Percentiles rank a stretch among this genome's conserved stretches.
Conservation (phyloP, 2,329 filamentous ascomycete genomes). For the Apiospora malaysiana region DNA sequence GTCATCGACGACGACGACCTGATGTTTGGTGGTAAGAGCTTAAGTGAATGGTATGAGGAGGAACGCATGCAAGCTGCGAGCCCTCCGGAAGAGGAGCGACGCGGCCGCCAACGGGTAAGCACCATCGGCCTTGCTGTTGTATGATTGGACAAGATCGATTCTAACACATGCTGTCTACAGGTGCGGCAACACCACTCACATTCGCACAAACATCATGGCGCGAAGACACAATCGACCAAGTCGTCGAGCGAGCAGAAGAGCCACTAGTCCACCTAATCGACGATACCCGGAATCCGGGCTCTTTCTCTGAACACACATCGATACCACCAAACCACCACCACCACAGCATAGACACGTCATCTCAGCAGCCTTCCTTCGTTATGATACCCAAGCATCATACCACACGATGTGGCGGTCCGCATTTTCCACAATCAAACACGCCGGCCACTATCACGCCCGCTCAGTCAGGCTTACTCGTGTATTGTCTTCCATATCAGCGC, state of each 20-base stretch:
- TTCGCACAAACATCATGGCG: slow-evolving; percentile 33
- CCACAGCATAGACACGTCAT: slow-evolving; percentile 6
- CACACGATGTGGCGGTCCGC: not conserved
- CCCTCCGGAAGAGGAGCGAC: slow-evolving; percentile 47
- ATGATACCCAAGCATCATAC: slow-evolving; percentile 19
- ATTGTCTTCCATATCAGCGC: slow-evolving; percentile 13
- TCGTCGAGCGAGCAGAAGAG: slow-evolving; percentile 35
- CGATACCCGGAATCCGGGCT: not conserved
- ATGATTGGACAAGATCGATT: not conserved
- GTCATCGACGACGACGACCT: slow-evolving; percentile 67
- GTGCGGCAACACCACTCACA: slow-evolving; percentile 34
- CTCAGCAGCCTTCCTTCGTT: slow-evolving; percentile 10
- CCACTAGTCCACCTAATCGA: slow-evolving; percentile 27
- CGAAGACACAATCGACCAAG: slow-evolving; percentile 22
- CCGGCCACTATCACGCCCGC: not conserved
- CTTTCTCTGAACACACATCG: slow-evolving; percentile 24
- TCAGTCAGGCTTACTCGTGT: slow-evolving; percentile 17
- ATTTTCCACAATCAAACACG: not conserved
- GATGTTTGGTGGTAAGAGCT: slow-evolving; percentile 64
- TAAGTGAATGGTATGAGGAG: slow-evolving; percentile 67
- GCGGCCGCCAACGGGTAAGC: slow-evolving; percentile 47
- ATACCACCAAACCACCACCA: not conserved
- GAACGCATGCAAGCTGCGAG: slow-evolving; percentile 53
- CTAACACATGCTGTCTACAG: slow-evolving; percentile 28
- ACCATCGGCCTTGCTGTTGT: not conserved